Percentiles rank a stretch among this genome's conserved stretches.
Conservation (phyloP, 1,284 basidiomycete genomes). For the Boletus calvinii region DNA sequence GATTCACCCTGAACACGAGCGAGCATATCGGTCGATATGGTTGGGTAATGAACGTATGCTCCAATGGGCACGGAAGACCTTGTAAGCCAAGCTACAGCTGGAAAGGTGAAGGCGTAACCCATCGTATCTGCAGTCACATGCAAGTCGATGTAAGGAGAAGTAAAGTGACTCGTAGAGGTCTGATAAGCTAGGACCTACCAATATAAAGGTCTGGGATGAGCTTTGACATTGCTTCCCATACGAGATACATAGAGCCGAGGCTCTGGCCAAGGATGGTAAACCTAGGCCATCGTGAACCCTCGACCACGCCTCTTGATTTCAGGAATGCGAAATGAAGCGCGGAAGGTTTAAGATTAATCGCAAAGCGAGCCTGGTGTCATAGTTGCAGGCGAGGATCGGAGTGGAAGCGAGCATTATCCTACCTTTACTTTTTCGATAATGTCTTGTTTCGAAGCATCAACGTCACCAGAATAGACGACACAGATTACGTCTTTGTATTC, state of each 20-base stretch:
- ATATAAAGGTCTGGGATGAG: conserved; percentile 89
- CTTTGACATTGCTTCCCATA: conserved; percentile 73
- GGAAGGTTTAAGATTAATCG: conserved; percentile 66
- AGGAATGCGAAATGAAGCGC: conserved; percentile 81
- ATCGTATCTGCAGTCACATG: conserved; percentile 78
- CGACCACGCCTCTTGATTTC: conserved; percentile 67
- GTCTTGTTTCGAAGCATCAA: conserved; percentile 72
- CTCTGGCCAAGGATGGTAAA: conserved; percentile 94
- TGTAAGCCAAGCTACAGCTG: conserved; percentile 62
- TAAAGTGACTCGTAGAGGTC: background rate
- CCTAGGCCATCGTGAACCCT: conserved; percentile 80
- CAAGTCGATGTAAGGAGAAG: conserved; percentile 4
- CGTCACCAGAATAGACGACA: conserved; percentile 91
- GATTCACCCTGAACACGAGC: conserved; percentile 79
- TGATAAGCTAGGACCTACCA: conserved; percentile 47
- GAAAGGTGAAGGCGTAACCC: conserved; percentile 96
- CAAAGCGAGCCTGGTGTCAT: conserved; percentile 72
- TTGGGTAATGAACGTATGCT: conserved; percentile 96
- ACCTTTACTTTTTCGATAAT: conserved; percentile 87
- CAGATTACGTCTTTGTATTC: conserved; percentile 70
- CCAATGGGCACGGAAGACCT: conserved; percentile 67
- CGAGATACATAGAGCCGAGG: conserved; percentile 82
- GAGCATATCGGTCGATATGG: conserved; percentile 94
- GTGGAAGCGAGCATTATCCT: conserved; percentile 20
- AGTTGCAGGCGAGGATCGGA: background rate